Conservation (phyloP, 768 basidiomycete species). For the Lactifluus subvellereus region DNA sequence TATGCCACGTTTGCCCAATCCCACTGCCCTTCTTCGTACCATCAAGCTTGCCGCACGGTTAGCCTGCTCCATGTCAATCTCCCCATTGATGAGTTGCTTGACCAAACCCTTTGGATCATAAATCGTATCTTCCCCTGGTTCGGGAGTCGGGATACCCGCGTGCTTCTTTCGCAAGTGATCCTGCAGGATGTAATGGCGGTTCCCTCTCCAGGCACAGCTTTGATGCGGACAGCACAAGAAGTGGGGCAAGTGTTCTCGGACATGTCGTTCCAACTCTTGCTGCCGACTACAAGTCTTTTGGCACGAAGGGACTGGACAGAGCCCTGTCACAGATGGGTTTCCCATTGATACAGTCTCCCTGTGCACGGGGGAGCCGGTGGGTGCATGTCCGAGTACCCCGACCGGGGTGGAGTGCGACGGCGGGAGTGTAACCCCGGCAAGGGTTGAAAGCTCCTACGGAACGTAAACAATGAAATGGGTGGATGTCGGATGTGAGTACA, state of each 20-base stretch:
- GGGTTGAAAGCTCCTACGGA: not conserved
- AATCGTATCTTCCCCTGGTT: not conserved
- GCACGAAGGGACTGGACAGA: conserved; percentile 1
- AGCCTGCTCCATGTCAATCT: not conserved
- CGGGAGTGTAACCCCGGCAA: not conserved
- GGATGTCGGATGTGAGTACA: not conserved
- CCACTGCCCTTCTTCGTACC: not conserved
- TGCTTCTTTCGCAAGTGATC: not conserved
- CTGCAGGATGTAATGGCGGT: not conserved
- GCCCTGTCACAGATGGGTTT: not conserved
- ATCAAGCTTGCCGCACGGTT: not conserved
- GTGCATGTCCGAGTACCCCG: not conserved
- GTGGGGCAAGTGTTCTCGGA: not conserved
- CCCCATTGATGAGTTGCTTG: not conserved
- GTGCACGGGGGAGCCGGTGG: not conserved
- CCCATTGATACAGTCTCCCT: not conserved
- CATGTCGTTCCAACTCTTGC: conserved; percentile 5
- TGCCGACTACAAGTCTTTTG: not conserved
- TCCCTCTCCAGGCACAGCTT: not conserved
- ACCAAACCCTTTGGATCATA: not conserved
- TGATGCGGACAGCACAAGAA: not conserved
- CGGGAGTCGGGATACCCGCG: not conserved
- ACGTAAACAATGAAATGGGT: not conserved
- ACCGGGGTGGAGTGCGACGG: not conserved
- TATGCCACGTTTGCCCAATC: not conserved